Base-by-base conservation (phyloP, 441 rosid species). In the Populus hybrid region DNA sequence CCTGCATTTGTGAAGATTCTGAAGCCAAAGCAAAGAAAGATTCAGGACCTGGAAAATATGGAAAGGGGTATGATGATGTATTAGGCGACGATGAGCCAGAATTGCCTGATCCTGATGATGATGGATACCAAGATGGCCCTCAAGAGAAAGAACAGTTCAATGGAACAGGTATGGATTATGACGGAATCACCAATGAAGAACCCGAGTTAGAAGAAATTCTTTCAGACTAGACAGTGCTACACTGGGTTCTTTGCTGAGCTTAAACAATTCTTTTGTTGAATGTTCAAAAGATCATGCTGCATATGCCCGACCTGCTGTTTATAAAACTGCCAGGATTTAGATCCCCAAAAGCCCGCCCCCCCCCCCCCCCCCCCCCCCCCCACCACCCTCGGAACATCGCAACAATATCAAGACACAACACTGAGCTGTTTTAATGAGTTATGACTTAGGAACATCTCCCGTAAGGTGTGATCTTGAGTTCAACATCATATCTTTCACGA, bases 161-260 rank as follows among this genome's bases (percentile, higher is more conserved):
- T 63, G 88, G 82, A 76, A 86, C 94, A 26, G 80, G 76, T 71
- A 77, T 86, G 80, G 98, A 95, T 77, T 90, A 93, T 63, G 99
- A 94, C 56, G 87, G 85, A 68, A 73, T 81, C 40, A 77, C 73
- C 74, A 74, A 87, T 0, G 94, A 91, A 33, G 99, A 95, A 72
- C 91, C 92, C 65, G 97, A 92, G 86, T 83, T 90, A 61, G 98
- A 93, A 68, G 97, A 92, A 81, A 83, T 90, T 71, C 87, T 95
- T 73, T 92, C 99, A 23, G 99, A 93, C 83, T 94, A 78, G 84
- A 80, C 23, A 40, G 75, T 38, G 40, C 50, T 24, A 18, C 8
- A 0, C 14, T 75, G 16, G 20, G 61, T 59, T 64, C 59, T 64
- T 26, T 36, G 71, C 71, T 29, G 26, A 12, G 45, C 61, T 65